Base-by-base conservation (phyloP, 345 rosid genomes). In the Dipteronia sinensis region DNA sequence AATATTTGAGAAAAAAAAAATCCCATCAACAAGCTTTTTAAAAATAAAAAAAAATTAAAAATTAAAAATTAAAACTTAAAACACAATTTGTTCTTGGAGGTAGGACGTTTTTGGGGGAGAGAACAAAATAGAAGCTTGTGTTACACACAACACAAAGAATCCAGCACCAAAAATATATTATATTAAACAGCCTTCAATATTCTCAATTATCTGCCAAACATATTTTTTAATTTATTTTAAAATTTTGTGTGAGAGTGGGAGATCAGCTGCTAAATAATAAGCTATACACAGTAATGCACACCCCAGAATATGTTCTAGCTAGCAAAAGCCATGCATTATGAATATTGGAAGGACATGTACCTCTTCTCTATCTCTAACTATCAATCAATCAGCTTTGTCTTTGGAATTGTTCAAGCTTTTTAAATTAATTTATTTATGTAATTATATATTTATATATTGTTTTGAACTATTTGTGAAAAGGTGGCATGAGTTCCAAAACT, bases 91-190 rank as follows among this genome's bases (percentile, higher is more conserved):
- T 63, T 51, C 27, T 63, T 80, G 79, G 62, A 31, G 25, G 47
- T 59, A 25, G 64, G 64, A 34, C 38, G 38, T 34, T 65, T 11
- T 42, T 59, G 47, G 70, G 44, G 46, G 67, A 56, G 71, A 65
- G 76, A 79, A 79, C 55, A 64, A 67, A 76, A 77, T 67, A 67
- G 86, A 83, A 81, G 89, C 85, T 82, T 82, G 79, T 77, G 80
- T 68, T 56, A 67, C 77, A 78, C 81, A 76, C 74, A 78, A 73
- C 67, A 58, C 67, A 79, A 79, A 69, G 86, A 78, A 68, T 80
- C 77, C 49, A 76, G 53, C 40, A 49, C 49, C 74, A 49, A 40
- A 55, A 55, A 80, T 73, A 65, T 69, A 80, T 49, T 2, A 42
- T 68, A 11, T 56, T 58, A 31, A 44, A 34, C 38, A 4, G 38